phyloP scores from a whole-genome alignment of 257 asterid species.

The Nemophila menziesii region DNA sequence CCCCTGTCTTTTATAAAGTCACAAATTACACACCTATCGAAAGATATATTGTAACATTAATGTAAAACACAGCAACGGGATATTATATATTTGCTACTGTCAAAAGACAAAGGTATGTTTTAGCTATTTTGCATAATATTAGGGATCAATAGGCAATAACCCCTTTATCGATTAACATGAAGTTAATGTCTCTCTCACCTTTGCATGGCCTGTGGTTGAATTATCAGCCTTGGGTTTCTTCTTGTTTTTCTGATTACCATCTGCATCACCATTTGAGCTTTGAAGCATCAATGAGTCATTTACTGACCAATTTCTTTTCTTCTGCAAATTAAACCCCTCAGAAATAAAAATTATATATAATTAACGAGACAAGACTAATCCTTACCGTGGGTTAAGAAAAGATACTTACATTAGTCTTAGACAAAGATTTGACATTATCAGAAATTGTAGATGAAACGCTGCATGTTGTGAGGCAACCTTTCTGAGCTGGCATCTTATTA shows the following conservation, averaged over 20 bases:
- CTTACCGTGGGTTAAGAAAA: neutral
- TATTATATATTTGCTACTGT: too few species aligned
- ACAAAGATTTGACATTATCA: constrained; percentile 9
- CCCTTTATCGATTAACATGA: too few species aligned
- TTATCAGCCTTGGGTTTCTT: constrained; percentile 41
- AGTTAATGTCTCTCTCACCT: constrained; percentile 22
- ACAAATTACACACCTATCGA: too few species aligned
- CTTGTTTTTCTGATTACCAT: constrained; percentile 21
- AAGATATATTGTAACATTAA: too few species aligned
- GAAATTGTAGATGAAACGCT: constrained; percentile 30
- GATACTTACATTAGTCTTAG: constrained; percentile 19
- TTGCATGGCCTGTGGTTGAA: constrained; percentile 42
- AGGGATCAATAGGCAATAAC: too few species aligned
- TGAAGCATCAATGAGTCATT: constrained; percentile 3
- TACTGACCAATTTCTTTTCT: constrained; percentile 38
- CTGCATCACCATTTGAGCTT: constrained; percentile 16
- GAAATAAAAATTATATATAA: neutral
- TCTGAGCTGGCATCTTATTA: constrained; percentile 15
- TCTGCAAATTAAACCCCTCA: constrained; percentile 18
- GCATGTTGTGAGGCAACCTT: constrained; percentile 33
- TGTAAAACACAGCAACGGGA: too few species aligned
- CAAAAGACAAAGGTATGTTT: too few species aligned
- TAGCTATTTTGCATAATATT: too few species aligned
- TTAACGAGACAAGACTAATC: neutral
- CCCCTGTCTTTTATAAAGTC: too few species aligned